Conservation (phyloP, 345 rosid species). For the Eucalyptus regnans region DNA sequence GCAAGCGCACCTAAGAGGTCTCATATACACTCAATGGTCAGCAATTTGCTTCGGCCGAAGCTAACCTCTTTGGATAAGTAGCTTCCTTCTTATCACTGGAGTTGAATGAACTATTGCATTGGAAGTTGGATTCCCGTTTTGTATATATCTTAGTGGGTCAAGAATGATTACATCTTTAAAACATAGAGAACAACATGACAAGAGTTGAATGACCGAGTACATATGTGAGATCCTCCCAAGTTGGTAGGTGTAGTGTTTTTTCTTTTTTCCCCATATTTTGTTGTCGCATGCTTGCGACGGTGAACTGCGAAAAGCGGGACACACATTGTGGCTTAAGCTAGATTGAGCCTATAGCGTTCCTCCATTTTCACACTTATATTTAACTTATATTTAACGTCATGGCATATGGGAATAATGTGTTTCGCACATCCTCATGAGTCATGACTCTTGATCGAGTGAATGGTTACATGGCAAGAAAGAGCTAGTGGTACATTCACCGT, state of each 20-base stretch:
- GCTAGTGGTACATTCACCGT: background rate
- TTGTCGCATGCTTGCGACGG: background rate
- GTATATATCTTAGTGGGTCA: background rate
- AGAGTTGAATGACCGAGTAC: background rate
- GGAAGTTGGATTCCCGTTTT: background rate
- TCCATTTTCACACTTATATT: background rate
- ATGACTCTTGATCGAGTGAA: background rate
- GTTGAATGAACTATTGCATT: background rate
- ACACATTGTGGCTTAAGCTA: background rate
- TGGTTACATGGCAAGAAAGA: background rate
- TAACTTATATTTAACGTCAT: background rate
- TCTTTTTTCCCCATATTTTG: background rate
- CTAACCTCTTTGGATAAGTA: background rate
- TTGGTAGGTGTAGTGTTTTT: background rate
- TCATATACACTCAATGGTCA: background rate
- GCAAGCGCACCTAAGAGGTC: background rate
- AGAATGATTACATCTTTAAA: background rate
- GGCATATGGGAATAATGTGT: background rate
- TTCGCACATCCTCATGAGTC: background rate
- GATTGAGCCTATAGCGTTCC: background rate
- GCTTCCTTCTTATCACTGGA: background rate
- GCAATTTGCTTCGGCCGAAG: background rate
- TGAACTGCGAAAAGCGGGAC: background rate
- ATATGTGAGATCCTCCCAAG: background rate
- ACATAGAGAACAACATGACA: background rate